These are phyloP conservation scores for Scutellaria baicalensis DNA, from an alignment of 257 asterid species.

Conservation along the genomic window DNA sequence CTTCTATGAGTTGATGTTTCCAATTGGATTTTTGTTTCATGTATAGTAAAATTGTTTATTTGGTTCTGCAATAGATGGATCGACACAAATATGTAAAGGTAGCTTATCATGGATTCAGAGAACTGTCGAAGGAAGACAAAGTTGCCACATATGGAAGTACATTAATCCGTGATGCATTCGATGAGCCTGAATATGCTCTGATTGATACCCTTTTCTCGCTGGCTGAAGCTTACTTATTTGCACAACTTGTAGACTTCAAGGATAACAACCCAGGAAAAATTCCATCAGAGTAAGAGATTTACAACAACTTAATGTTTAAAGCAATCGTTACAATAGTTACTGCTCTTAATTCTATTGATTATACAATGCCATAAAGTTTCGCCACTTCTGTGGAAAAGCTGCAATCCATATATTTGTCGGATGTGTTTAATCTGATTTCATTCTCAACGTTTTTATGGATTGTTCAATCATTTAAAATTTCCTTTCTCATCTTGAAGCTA, in stretches of 20 bases:
- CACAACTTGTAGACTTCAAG: slow-evolving; percentile 93
- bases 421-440: neutral
- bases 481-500: neutral
- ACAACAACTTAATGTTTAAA: neutral
- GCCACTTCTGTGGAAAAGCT: neutral
- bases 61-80: slow-evolving; percentile 61
- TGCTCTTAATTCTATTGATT: slow-evolving; percentile 1
- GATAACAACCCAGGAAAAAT: slow-evolving; percentile 84
- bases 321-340: neutral
- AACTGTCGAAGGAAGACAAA: slow-evolving; percentile 87
- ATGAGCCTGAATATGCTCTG: slow-evolving; percentile 91
- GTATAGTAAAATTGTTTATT: neutral
- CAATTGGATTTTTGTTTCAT: slow-evolving; percentile 1
- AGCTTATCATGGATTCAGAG: slow-evolving; percentile 93
- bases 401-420: neutral
- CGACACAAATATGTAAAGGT: slow-evolving; percentile 95
- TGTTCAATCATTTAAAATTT: neutral
- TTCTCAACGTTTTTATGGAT: neutral
- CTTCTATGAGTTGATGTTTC: neutral
- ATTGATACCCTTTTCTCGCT: slow-evolving; percentile 94
- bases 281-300: slow-evolving; percentile 72
- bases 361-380: neutral
- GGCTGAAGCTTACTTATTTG: slow-evolving; percentile 93
- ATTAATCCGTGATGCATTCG: slow-evolving; percentile 78
- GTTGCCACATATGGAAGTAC: slow-evolving; percentile 79